Base-by-base conservation (phyloP, 257 asterid genomes). In the Solanum ahanhuiri region DNA sequence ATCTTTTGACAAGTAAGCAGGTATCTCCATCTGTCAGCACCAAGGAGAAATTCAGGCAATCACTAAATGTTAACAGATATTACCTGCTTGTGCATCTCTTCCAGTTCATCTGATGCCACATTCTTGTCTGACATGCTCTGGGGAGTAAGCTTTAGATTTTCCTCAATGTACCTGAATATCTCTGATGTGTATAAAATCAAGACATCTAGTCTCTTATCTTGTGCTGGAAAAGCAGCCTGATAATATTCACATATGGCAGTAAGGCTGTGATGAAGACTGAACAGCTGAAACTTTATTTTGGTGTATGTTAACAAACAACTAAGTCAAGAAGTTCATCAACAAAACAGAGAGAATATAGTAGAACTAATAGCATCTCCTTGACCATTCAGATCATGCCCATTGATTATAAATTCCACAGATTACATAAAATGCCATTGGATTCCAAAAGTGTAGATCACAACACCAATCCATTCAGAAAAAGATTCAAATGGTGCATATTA, bases 11-110 rank as follows among this genome's bases (percentile, higher is more conserved):
- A 51, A 81, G 67, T 10, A 81, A 45, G 84, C 84, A 48, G 9
- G 34, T 45, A 30, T 81, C 84, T 48, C 39, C 84, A 81, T 81
- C 67, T 81, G 39, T 45, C 43, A 28, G 66, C 64, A 48, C 28
- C 69, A 48, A 48, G 41, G 84, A 81, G 20, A 54, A 17, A 81
- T 3, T 17, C 69, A 81, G 41, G 67, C 25, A 18, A 37, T 64
- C 43, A 17, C 66, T 81, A 81, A 48, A 48, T 18, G 37, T 48
- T 30, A 81, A 48, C 34, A 54, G 69, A 71, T 70, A 85, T 69
- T 89, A 96, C 99, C 99, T 94, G 95, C 92, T 92, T 97, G 89
- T 95, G 92, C 95, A 97, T 94, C 92, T 94, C 99, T 88, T 93
- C 95, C 91, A 94, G 90, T 92, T 97, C 98, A 92, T 97, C 99